phyloP scores from a whole-genome alignment of 176 grass and related monocot species.

The Ananas comosus region DNA sequence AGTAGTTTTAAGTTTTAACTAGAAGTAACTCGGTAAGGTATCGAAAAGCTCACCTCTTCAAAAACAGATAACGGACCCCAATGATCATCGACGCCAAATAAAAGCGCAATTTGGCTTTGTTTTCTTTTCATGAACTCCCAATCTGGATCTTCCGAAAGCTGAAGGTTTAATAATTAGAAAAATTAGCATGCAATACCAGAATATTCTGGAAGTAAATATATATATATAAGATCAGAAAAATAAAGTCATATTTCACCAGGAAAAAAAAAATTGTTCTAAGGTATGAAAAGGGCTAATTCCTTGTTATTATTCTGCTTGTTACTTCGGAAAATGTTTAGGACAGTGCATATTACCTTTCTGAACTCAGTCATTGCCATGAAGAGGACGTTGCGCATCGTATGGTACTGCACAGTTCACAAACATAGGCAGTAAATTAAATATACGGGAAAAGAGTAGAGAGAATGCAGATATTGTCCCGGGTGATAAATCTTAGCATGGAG shows the following conservation, averaged over 20 bases:
- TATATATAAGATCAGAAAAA: neutral
- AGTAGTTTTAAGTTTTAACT: neutral
- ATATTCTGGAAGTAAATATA: neutral
- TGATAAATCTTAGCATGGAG: too few species aligned
- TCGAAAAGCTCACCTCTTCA: constrained; percentile 57
- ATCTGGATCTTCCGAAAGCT: constrained; percentile 70
- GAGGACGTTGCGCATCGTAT: constrained; percentile 77
- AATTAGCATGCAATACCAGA: neutral
- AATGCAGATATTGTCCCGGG: too few species aligned
- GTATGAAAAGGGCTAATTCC: too few species aligned
- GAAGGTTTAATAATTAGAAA: constrained; percentile 6
- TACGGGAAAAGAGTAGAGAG: too few species aligned
- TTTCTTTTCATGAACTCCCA: constrained; percentile 66
- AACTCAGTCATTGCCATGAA: constrained; percentile 98
- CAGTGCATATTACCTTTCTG: constrained; percentile 39
- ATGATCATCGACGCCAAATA: constrained; percentile 77
- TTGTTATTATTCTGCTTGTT: neutral
- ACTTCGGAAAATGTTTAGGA: neutral
- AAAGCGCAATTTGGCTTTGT: constrained; percentile 50
- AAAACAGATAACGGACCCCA: constrained; percentile 74
- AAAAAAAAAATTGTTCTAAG: too few species aligned
- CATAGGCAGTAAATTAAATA: constrained; percentile 5
- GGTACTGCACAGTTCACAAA: constrained; percentile 50
- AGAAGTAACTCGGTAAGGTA: neutral
- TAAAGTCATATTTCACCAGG: too few species aligned